Evolutionary conservation across 1,284 basidiomycete genomes (phyloP), one percentile per base, ranked within the genome.

Genomic region (Cutaneotrichosporon curvatum): DNA sequence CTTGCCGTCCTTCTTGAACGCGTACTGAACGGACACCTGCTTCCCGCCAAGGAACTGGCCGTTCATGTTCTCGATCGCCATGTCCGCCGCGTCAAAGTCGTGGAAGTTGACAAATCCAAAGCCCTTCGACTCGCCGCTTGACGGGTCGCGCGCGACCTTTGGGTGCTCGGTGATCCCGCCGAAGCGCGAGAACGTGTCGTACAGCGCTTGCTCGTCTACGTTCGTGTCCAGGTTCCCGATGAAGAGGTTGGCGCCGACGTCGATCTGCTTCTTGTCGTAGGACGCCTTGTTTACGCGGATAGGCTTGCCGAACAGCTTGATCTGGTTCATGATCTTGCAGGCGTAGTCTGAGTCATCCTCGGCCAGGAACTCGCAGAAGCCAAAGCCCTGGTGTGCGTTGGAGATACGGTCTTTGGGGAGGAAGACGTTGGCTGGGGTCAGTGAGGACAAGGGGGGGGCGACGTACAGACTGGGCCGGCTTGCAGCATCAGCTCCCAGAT

Each of bases 241-340:
- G 67, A 97, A 98, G 40, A 97, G 75, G 71, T 98, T 97, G 15
- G 94, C 94, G 39, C 95, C 94, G 41, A 98, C 91, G 62, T 98
- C 95, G 36, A 97, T 78, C 74, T 95, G 90, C 70, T 96, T 96
- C 75, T 94, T 89, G 72, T 95, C 90, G 43, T 87, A 89, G n/a
- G 85, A 87, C 3, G 87, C 87, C 83, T 95, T 96, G 79, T 96
- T 96, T 59, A 98, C 92, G 58, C 94, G 79, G 53, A 98, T 95
- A 28, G 94, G 94, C 68, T 97, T 97, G 35, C 95, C 94, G 79
- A 87, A 98, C 42, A 98, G 75, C 74, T 98, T 98, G 70, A 98
- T 96, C 76, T 97, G 94, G 71, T 98, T 97, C 91, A 98, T 94
- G 63, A 97, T 96, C 77, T 95, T 95, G 78, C 90, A 95, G 52